Conservation (phyloP, 129 eudicot species). For the Escallonia rubra region DNA sequence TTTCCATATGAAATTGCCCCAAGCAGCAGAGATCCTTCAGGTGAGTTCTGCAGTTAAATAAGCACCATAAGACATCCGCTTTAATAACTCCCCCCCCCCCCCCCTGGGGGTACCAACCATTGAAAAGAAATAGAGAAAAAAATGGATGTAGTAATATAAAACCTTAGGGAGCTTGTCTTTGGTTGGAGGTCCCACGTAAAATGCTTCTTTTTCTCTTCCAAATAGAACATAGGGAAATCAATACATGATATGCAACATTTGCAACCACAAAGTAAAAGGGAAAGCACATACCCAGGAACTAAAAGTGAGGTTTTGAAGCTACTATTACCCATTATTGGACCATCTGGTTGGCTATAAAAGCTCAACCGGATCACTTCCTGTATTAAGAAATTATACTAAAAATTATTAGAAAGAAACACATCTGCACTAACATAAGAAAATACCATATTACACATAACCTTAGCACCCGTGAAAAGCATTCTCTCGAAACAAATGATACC, state of each 20-base stretch:
- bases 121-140: neutral
- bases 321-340: slow-evolving; percentile 79
- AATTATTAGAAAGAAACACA: no score
- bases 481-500: no score
- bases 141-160: neutral
- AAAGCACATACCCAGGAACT: slow-evolving; percentile 74
- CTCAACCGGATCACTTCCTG: slow-evolving; percentile 80
- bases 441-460: no score
- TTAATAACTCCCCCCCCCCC: neutral
- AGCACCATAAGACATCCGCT: slow-evolving; percentile 10
- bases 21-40: slow-evolving; percentile 77
- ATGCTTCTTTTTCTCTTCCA: slow-evolving; percentile 80
- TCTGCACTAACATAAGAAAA: no score
- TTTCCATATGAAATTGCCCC: slow-evolving; percentile 92
- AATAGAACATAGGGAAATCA: slow-evolving; percentile 7
- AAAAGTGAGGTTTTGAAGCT: slow-evolving; percentile 63
- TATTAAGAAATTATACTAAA: slow-evolving; percentile 7
- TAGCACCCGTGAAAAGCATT: no score
- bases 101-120: neutral
- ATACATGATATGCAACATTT: slow-evolving; percentile 2
- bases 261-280: neutral
- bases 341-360: slow-evolving; percentile 91
- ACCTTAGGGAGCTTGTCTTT: slow-evolving; percentile 98
- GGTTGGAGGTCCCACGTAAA: slow-evolving; percentile 85
- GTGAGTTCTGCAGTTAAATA: slow-evolving; percentile 53